Conservation (phyloP, 306 rosid species). For the Vigna mungo region DNA sequence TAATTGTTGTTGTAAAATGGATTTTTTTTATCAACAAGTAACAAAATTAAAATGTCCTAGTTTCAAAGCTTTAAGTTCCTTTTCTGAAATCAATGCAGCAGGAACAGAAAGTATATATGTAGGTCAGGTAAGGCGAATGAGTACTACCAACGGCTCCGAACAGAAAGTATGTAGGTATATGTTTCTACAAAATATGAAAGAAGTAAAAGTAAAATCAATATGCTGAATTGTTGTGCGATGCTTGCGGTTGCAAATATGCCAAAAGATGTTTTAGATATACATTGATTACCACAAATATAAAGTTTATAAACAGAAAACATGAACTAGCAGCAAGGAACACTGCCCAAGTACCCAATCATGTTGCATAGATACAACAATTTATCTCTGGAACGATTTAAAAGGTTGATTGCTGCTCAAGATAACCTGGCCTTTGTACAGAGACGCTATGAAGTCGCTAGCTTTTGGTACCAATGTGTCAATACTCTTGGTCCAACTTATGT, state of each 20-base stretch:
- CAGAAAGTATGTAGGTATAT: too few species aligned
- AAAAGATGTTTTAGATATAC: background rate
- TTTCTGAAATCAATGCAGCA: slow-evolving; percentile 26
- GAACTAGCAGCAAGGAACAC: background rate
- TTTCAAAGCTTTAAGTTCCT: slow-evolving; percentile 32
- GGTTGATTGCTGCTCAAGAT: background rate
- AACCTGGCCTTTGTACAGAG: slow-evolving; percentile 1
- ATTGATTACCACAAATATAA: slow-evolving; percentile 10
- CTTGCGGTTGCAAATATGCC: background rate
- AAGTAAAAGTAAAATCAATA: background rate
- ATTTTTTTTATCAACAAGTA: too few species aligned
- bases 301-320: background rate
- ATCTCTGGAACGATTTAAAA: background rate
- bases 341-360: slow-evolving; percentile 2
- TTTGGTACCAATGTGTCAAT: background rate
- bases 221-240: background rate
- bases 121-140: background rate
- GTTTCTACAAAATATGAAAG: slow-evolving; percentile 13
- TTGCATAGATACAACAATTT: background rate
- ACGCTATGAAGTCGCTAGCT: background rate
- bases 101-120: slow-evolving; percentile 39
- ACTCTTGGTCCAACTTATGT: background rate
- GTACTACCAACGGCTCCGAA: slow-evolving; percentile 22
- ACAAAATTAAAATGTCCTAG: background rate
- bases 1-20: too few species aligned